These are phyloP conservation scores for Nakazawaea sp. DNA, from an alignment of 805 yeast species.

Conservation along the genomic window DNA sequence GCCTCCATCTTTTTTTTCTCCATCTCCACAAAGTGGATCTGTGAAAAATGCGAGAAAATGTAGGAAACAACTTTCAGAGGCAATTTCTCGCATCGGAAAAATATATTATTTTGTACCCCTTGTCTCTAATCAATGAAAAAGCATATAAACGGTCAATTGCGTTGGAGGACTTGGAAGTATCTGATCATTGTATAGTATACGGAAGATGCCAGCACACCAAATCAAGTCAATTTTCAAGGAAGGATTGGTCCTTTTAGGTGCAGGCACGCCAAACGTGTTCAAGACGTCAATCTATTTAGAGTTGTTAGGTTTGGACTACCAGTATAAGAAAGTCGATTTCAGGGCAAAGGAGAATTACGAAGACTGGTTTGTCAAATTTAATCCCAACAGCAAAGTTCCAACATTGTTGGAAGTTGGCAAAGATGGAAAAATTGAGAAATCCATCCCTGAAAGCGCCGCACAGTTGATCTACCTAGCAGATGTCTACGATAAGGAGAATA, in stretches of 20 bases:
- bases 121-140: too few species aligned
- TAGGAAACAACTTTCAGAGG: too few species aligned
- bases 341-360: slow-evolving; percentile 40
- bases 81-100: too few species aligned
- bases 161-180: too few species aligned
- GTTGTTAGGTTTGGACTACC: slow-evolving; percentile 33
- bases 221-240: slow-evolving; percentile 1
- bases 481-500: slow-evolving; percentile 48
- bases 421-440: slow-evolving; percentile 34
- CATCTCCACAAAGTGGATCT: too few species aligned
- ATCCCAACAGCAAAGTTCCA: slow-evolving; percentile 63
- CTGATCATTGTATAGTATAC: too few species aligned
- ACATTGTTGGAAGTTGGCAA: slow-evolving; percentile 33
- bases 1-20: too few species aligned
- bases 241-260: slow-evolving; percentile 12
- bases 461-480: slow-evolving; percentile 54
- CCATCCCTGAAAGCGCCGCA: slow-evolving; percentile 53
- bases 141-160: too few species aligned
- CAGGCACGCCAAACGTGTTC: slow-evolving; percentile 39
- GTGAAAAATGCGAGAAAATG: too few species aligned
- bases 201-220: slow-evolving; percentile 6
- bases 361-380: slow-evolving; percentile 47
- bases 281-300: slow-evolving; percentile 35
- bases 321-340: slow-evolving; percentile 35
- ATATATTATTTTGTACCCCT: too few species aligned